Conservation (phyloP, 1,139 yeast species). For the Pichia sp. region DNA sequence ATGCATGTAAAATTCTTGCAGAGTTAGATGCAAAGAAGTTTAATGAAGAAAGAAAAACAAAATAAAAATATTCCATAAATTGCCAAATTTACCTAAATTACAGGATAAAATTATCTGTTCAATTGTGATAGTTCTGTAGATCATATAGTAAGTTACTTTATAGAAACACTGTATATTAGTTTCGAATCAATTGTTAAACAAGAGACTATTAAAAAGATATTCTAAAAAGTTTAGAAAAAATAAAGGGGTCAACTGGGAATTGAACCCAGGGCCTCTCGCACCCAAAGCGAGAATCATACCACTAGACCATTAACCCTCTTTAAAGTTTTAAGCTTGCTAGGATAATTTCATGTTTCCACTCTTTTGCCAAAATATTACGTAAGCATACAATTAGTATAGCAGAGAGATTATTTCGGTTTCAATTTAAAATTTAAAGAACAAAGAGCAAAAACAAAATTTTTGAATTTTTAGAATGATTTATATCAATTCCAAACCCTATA, state of each 20-base stretch:
- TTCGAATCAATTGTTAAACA: neutral
- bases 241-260: constrained; percentile 29
- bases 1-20: constrained; percentile 81
- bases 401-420: no score
- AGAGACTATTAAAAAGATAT: no score
- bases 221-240: no score
- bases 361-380: neutral
- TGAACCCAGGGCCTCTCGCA: constrained; percentile 33
- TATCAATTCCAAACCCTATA: no score
- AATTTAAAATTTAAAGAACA: no score
- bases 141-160: no score
- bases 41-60: constrained; percentile 11
- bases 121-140: neutral
- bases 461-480: no score
- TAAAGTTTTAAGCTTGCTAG: neutral
- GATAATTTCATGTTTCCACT: neutral
- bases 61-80: no score
- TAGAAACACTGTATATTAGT: neutral
- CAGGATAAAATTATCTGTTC: neutral
- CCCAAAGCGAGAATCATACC: constrained; percentile 51
- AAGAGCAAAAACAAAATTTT: no score
- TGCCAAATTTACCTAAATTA: neutral
- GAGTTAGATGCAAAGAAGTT: constrained; percentile 63
- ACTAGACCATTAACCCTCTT: constrained; percentile 27
- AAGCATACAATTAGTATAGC: no score